Base-by-base conservation (phyloP, 2,329 filamentous ascomycete species). In the Colletotrichum tropicicola region DNA sequence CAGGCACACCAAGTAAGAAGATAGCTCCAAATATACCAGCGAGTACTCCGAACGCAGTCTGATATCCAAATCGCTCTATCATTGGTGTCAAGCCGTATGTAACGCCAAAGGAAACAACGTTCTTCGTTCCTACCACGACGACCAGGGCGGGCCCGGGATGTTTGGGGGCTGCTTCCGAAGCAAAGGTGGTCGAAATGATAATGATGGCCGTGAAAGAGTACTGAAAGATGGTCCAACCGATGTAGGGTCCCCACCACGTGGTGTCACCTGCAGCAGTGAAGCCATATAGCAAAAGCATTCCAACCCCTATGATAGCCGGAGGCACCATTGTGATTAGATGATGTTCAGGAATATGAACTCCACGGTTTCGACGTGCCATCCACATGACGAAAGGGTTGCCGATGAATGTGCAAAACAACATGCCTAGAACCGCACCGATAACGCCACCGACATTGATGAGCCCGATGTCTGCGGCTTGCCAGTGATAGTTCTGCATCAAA, bases 401-500 rank as follows among this genome's bases (percentile, higher is more conserved):
- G 21, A 66, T 19, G 47, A 69, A 68, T n/a, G 65, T 59, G 15
- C 56, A 70, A 44, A 68, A 58, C 30, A 73, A n/a, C 58, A 68
- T 71, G 6, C 73, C 74, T 15, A 74, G 61, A 1, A 82, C 73
- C 3, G 76, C 78, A 3, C 81, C 80, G 5, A 81, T 66, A 19
- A 85, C 82, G n/a, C 79, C 79, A 1, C 82, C 78, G 1, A 77
- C 73, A 66, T 85, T 85, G 73, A 85, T 79, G 6, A 85, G 71
- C 1, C 81, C 79, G 12, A 85, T 74, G 27, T 68, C 59, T 41
- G 69, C 63, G 41, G 56, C 66, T 66, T 70, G 41, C 76, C 78
- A 79, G 60, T 71, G 67, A 54, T 78, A 80, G 30, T 66, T 69
- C 17, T 69, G 68, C 49, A 56, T 41, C 6, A 80, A 70, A 3